phyloP scores from a whole-genome alignment of 306 rosid genomes.

The Prosopis cineraria region DNA sequence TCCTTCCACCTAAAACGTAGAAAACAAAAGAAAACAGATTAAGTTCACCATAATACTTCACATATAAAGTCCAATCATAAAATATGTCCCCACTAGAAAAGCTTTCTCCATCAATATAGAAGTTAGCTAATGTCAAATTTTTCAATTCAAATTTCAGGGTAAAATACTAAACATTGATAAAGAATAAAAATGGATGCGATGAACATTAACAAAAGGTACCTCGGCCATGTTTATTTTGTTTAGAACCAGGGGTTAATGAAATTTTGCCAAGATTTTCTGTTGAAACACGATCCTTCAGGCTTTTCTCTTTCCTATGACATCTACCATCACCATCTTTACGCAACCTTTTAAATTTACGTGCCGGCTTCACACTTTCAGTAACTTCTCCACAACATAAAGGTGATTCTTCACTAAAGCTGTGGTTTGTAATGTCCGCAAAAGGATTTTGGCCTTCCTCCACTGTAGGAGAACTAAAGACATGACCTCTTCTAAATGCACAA shows the following conservation, averaged over 20 bases:
- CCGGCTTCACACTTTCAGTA: constrained; percentile 54
- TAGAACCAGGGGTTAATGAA: constrained; percentile 37
- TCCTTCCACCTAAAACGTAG: constrained; percentile 60
- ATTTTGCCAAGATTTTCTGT: constrained; percentile 37
- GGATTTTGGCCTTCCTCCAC: constrained; percentile 47
- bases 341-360: constrained; percentile 71
- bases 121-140: neutral
- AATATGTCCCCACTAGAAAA: constrained; percentile 12
- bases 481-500: constrained; percentile 45
- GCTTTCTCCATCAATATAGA: neutral
- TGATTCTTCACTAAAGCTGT: constrained; percentile 63
- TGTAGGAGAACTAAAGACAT: constrained; percentile 48
- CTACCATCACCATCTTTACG: constrained; percentile 59
- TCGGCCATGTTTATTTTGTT: constrained; percentile 41
- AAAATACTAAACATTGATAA: neutral
- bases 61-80: constrained; percentile 1
- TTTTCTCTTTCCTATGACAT: constrained; percentile 45
- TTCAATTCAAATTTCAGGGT: constrained; percentile 3
- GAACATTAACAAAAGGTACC: constrained; percentile 49
- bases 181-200: constrained; percentile 1
- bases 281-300: constrained; percentile 29
- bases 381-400: constrained; percentile 56
- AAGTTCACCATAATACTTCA: constrained; percentile 13
- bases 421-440: constrained; percentile 31
- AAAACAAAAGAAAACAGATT: constrained; percentile 35